Percentiles rank a stretch among this genome's conserved stretches.
These are phyloP conservation scores for Ogataea dorogensis DNA, from an alignment of 805 yeast species.

Conservation along the genomic window DNA sequence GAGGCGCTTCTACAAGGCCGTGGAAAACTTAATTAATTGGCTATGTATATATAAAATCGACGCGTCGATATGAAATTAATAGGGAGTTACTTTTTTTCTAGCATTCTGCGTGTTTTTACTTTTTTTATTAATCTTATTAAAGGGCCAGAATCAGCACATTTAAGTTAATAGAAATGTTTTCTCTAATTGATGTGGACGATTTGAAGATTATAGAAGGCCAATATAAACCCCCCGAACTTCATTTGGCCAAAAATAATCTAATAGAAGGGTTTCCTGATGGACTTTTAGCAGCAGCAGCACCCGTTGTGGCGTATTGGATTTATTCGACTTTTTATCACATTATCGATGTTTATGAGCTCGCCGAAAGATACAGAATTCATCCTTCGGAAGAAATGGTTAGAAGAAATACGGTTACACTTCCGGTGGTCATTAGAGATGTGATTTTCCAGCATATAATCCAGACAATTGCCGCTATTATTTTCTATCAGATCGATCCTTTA, in stretches of 20 bases:
- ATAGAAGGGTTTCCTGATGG: conserved; percentile 70
- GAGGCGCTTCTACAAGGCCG: conserved; percentile 25
- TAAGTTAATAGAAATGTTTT: conserved; percentile 1
- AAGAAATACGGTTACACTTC: conserved; percentile 70
- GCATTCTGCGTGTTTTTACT: conserved; percentile 3
- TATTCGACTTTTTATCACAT: conserved; percentile 71
- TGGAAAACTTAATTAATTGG: conserved; percentile 11
- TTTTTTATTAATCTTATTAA: conserved; percentile 1
- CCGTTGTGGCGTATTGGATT: conserved; percentile 82
- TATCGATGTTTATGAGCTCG: conserved; percentile 70
- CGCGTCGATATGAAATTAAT: too few species aligned
- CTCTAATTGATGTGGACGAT: conserved; percentile 24
- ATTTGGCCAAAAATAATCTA: conserved; percentile 40
- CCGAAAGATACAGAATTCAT: conserved; percentile 85
- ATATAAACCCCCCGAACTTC: conserved; percentile 29
- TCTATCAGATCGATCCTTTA: conserved; percentile 55
- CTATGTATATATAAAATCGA: conserved; percentile 2
- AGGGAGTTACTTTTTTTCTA: not conserved
- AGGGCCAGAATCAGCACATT: conserved; percentile 7
- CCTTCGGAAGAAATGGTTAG: conserved; percentile 80
- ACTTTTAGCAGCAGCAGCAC: conserved; percentile 65
- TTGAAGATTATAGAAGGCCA: conserved; percentile 17
- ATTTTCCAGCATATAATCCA: conserved; percentile 83
- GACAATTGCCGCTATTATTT: conserved; percentile 59
- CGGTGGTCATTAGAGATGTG: conserved; percentile 78